These are phyloP conservation scores for Mucor indicus DNA, from an alignment of 371 early-diverging fungal species.

Conservation along the genomic window DNA sequence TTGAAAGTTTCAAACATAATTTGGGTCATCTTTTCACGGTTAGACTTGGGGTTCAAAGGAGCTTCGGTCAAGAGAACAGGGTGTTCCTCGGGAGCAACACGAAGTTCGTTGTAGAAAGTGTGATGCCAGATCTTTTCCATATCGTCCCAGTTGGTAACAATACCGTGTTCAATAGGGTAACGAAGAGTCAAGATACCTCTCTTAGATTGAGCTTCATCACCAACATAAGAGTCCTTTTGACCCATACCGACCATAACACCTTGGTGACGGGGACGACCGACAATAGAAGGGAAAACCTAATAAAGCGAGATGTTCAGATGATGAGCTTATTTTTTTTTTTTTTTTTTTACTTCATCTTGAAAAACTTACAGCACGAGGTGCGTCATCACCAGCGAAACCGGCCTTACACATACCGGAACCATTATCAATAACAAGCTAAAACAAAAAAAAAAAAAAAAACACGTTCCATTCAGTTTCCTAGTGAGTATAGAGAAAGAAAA, in stretches of 20 bases:
- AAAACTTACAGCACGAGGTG: slow-evolving; percentile 96
- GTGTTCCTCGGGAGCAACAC: slow-evolving; percentile 93
- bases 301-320: not conserved
- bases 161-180: slow-evolving; percentile 99
- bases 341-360: slow-evolving; percentile 1
- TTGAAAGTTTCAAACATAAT: slow-evolving; percentile 99
- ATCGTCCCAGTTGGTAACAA: slow-evolving; percentile 99
- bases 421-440: slow-evolving; percentile 91
- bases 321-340: no score
- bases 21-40: slow-evolving; percentile 99
- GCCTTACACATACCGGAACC: slow-evolving; percentile 99
- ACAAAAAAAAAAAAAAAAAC: no score
- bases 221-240: slow-evolving; percentile 99
- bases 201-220: slow-evolving; percentile 99
- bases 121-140: slow-evolving; percentile 99
- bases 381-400: slow-evolving; percentile 99
- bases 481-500: no score
- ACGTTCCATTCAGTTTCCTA: no score
- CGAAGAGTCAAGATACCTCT: slow-evolving; percentile 99
- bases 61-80: slow-evolving; percentile 99
- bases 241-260: slow-evolving; percentile 99
- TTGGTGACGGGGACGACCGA: slow-evolving; percentile 99
- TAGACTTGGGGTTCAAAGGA: slow-evolving; percentile 99
- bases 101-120: slow-evolving; percentile 90
- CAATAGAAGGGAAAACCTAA: slow-evolving; percentile 98